Percentiles rank a stretch among this genome's conserved stretches.
These are phyloP conservation scores for Conticribra weissflogii DNA, from an alignment of 108 stramenopile genomes.

Conservation along the genomic window DNA sequence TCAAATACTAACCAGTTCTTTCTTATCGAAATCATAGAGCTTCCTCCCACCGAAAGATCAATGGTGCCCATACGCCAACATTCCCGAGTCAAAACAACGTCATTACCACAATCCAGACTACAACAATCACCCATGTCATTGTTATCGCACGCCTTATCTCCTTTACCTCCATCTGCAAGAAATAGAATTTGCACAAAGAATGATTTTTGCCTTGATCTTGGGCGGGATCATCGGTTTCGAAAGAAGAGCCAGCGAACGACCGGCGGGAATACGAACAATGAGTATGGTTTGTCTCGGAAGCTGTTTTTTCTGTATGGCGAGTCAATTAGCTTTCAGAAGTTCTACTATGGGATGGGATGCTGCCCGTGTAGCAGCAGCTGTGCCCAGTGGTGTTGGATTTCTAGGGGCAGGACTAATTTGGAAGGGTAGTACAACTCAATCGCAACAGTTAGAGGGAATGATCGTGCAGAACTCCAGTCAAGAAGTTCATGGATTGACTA, in stretches of 20 bases:
- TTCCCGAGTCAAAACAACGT: neutral
- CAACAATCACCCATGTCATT: conserved; percentile 31
- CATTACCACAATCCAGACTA: conserved; percentile 49
- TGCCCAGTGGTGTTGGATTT: conserved; percentile 70
- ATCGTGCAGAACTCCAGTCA: conserved; percentile 18
- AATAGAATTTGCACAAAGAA: conserved; percentile 42
- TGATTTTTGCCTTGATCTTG: conserved; percentile 30
- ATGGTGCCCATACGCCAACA: conserved; percentile 28
- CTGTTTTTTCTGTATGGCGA: conserved; percentile 62
- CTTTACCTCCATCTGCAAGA: conserved; percentile 41
- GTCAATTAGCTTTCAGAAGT: conserved; percentile 53
- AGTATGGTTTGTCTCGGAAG: conserved; percentile 62
- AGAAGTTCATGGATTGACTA: conserved; percentile 59
- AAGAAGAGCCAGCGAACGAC: conserved; percentile 52
- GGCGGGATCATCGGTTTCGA: conserved; percentile 54
- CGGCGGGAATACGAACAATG: conserved; percentile 72
- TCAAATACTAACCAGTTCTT: neutral
- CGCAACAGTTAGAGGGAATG: conserved; percentile 5
- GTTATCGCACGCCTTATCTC: conserved; percentile 27
- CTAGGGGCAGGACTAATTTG: conserved; percentile 62
- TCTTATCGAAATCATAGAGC: neutral
- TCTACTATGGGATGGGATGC: conserved; percentile 58
- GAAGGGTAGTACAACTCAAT: conserved; percentile 29
- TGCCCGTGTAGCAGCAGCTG: conserved; percentile 59
- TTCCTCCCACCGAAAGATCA: conserved; percentile 21